A percentile compares a stretch with the other conserved stretches of the same genome.
Evolutionary conservation across 2,329 filamentous ascomycete species (phyloP).

Genomic region (Hypoxylon sp.): DNA sequence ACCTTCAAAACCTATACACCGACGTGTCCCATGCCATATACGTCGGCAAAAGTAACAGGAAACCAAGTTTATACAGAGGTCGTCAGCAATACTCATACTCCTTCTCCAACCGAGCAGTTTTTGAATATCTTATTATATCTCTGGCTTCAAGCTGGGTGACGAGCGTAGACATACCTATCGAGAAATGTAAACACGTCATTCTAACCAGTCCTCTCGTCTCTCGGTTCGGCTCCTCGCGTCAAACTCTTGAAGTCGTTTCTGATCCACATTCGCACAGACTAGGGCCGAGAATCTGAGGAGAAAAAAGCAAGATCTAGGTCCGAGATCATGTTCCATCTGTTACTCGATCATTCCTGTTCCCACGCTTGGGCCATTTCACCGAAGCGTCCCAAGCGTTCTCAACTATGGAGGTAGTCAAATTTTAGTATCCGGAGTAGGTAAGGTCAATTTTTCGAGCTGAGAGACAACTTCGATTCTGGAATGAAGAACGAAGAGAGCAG

Average conservation of each 20-base stretch:
- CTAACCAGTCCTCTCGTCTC: not conserved
- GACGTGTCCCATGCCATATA: not conserved
- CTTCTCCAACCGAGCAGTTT: not conserved
- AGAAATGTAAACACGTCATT: slow-evolving; percentile 6
- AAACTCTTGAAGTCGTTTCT: slow-evolving; percentile 2
- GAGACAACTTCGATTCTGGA: not conserved
- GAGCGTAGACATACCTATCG: not conserved
- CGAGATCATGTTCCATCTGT: slow-evolving; percentile 11
- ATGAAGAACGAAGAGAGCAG: not conserved
- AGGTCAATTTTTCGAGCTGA: slow-evolving; percentile 6
- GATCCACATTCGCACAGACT: slow-evolving; percentile 12
- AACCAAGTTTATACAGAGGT: not conserved
- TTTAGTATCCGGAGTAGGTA: not conserved
- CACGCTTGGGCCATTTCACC: slow-evolving; percentile 7
- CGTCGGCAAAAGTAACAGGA: not conserved
- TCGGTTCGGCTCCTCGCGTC: not conserved
- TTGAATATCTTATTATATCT: not conserved
- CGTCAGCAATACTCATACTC: not conserved
- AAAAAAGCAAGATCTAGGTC: slow-evolving; percentile 18
- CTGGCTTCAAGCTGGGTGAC: not conserved
- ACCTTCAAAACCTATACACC: not conserved
- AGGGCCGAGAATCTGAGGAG: slow-evolving; percentile 12
- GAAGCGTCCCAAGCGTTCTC: not conserved
- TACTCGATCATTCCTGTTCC: slow-evolving; percentile 2
- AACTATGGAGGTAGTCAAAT: not conserved